Percentiles rank a stretch among this genome's conserved stretches.
phyloP scores from a whole-genome alignment of 352 stramenopile genomes.

The Globisporangium lucens region DNA sequence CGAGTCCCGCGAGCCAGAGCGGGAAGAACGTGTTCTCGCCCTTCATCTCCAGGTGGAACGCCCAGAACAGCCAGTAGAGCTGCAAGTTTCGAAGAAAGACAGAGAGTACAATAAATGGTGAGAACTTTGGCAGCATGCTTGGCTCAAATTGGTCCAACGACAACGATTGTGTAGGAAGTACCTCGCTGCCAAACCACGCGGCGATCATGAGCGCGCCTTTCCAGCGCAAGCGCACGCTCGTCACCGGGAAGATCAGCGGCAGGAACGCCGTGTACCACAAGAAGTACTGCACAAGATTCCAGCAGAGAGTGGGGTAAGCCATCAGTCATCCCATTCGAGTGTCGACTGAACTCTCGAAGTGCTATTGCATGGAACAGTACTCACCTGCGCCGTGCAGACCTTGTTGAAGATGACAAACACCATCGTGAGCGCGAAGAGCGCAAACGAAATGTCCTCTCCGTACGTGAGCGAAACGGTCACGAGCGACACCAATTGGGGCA shows the following conservation, averaged over 20 bases:
- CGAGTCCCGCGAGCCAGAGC: conserved; percentile 83
- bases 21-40: conserved; percentile 86
- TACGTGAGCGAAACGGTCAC: conserved; percentile 69
- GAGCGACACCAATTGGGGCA: conserved; percentile 79
- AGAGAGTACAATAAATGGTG: background rate
- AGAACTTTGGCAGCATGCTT: background rate
- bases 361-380: background rate
- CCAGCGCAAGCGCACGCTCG: conserved; percentile 58
- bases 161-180: conserved; percentile 16
- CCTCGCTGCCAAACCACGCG: conserved; percentile 74
- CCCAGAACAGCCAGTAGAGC: conserved; percentile 89
- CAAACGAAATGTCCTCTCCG: conserved; percentile 89
- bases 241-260: conserved; percentile 82
- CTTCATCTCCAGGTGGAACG: conserved; percentile 89
- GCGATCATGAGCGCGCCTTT: conserved; percentile 61
- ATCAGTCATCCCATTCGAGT: no score
- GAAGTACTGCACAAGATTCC: conserved; percentile 91
- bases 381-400: conserved; percentile 85
- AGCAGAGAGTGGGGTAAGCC: no score
- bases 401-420: conserved; percentile 99
- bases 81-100: conserved; percentile 12
- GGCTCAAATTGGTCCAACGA: background rate
- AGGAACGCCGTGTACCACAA: conserved; percentile 96
- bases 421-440: conserved; percentile 97
- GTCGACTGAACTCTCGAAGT: background rate